Base-by-base conservation (phyloP, 2,329 filamentous ascomycete genomes). In the Phialemonium atrogriseum region DNA sequence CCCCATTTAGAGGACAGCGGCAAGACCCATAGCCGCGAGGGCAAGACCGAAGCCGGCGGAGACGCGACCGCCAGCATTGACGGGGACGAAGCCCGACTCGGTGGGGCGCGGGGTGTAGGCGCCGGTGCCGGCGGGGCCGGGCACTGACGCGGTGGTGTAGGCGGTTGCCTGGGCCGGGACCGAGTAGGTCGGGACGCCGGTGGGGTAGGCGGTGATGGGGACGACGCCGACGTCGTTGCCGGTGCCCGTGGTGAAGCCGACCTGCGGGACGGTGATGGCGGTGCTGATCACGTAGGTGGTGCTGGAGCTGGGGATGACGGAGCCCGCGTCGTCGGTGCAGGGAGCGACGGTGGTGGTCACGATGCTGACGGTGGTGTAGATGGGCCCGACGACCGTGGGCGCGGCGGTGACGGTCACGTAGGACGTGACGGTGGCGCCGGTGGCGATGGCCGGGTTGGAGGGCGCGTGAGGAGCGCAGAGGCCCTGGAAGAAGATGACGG, bases 401-500 rank as follows among this genome's bases (percentile, higher is more conserved):
- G 56, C 54, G 27, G 65, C 55, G 10, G 65, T 64, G 37, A 66
- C 62, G 19, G 72, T 70, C 50, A 75, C 66, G 57, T 80, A 71
- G 34, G 68, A 69, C 46, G 75, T 74, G 54, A 76, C 64, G 23
- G 68, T 66, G 45, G 85, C 77, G 41, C 73, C 77, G 30, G 83
- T 93, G 51, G 85, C 74, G 49, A 96, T 84, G 42, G 70, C 84
- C n/a, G 88, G 86, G 73, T 95, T 94, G 53, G 72, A 48, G 11
- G 71, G 66, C 21, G 85, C 71, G 59, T 80, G 80, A 32, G 71
- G 62, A 36, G 83, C 86, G 65, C 89, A 96, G 61, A 96, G 84
- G 55, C 88, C 88, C 59, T 88, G 80, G 68, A 95, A 81, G 75
- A 84, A 94, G 48, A 73, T 72, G 37, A 91, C 70, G 38, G 86